Conservation (phyloP, 1,284 basidiomycete genomes). For the Neonothopanus nambi region DNA sequence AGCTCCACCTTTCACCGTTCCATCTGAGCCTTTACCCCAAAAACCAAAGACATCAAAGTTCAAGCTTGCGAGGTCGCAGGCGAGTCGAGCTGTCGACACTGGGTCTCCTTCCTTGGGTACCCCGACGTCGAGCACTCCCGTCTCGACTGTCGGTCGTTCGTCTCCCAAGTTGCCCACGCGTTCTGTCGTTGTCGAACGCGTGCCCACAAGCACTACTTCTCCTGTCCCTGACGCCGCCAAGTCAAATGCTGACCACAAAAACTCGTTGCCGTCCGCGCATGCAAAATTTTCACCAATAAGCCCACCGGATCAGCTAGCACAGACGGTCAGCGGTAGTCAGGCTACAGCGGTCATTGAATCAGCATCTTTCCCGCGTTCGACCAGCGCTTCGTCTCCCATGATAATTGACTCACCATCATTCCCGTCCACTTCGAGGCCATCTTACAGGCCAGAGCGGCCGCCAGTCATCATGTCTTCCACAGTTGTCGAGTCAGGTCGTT, state of each 20-base stretch:
- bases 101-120: slow-evolving; percentile 14
- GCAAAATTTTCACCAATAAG: no score
- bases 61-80: slow-evolving; percentile 30
- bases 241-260: no score
- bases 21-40: slow-evolving; percentile 13
- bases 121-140: slow-evolving; percentile 27
- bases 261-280: no score
- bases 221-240: no score
- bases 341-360: slow-evolving; percentile 35
- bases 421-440: slow-evolving; percentile 11
- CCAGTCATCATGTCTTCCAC: slow-evolving; percentile 42
- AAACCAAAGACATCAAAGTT: slow-evolving; percentile 35
- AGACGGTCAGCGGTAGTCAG: slow-evolving; percentile 7
- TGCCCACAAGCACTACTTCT: slow-evolving; percentile 21
- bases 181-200: slow-evolving; percentile 38
- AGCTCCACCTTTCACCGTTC: slow-evolving; percentile 11
- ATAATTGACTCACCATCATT: slow-evolving; percentile 16
- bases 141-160: slow-evolving; percentile 26
- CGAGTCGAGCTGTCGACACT: not conserved
- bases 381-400: not conserved
- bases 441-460: slow-evolving; percentile 34
- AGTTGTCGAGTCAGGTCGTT: slow-evolving; percentile 33
- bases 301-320: no score
- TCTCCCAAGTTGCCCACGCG: slow-evolving; percentile 30
- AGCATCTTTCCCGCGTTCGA: slow-evolving; percentile 33